Evolutionary conservation across 768 basidiomycete genomes (phyloP).

Genomic region (Exsudoporus frostii): DNA sequence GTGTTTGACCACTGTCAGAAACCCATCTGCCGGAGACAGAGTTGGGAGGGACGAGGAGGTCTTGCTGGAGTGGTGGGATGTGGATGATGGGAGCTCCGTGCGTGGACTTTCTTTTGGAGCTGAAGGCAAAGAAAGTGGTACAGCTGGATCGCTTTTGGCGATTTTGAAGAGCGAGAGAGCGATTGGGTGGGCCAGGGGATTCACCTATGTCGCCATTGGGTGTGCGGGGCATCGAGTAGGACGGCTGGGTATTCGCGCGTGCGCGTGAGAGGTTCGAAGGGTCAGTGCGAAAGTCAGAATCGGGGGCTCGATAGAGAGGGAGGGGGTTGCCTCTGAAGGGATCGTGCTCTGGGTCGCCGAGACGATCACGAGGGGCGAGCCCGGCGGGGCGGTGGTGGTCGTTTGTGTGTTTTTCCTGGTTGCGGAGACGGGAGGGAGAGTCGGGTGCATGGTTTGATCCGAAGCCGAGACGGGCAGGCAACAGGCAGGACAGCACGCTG

Average conservation of each 20-base stretch:
- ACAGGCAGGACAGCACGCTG: conserved; percentile 32
- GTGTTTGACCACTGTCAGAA: conserved; percentile 1
- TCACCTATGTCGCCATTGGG: conserved; percentile 63
- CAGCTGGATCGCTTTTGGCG: conserved; percentile 45
- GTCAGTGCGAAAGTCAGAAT: background rate
- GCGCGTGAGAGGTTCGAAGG: conserved; percentile 12
- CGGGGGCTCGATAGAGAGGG: conserved; percentile 26
- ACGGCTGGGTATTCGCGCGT: conserved; percentile 30
- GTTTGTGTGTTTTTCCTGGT: conserved; percentile 31
- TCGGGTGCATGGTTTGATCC: conserved; percentile 17
- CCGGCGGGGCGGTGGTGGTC: background rate
- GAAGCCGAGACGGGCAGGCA: conserved; percentile 38
- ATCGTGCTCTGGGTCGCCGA: conserved; percentile 38
- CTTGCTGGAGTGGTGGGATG: conserved; percentile 9
- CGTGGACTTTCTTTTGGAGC: conserved; percentile 22
- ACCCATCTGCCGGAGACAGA: conserved; percentile 19
- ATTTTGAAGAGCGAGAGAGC: conserved; percentile 12
- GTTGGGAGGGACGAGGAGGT: conserved; percentile 1
- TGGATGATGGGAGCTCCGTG: conserved; percentile 20
- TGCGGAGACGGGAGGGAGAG: background rate
- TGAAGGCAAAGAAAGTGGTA: conserved; percentile 29
- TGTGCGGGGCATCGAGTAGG: conserved; percentile 36
- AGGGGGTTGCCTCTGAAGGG: conserved; percentile 28
- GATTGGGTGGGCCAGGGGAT: conserved; percentile 42
- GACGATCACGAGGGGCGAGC: conserved; percentile 37